Evolutionary conservation across 441 rosid species (phyloP), one percentile per base, ranked within the genome.

Genomic region (Viola pubescens): DNA sequence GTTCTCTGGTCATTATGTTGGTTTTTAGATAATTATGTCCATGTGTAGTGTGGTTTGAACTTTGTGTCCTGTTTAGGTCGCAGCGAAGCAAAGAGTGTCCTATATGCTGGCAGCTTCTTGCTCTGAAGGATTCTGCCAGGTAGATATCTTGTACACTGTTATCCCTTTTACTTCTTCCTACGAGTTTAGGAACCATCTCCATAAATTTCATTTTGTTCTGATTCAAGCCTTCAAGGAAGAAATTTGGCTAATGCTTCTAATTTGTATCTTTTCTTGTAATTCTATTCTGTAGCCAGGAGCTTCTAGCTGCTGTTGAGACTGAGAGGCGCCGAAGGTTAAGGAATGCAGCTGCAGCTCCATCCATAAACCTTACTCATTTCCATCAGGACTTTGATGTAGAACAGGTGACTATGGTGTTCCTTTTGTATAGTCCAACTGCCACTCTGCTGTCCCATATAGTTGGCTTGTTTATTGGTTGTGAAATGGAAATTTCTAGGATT

Each of bases 81-180:
- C 92, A 91, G 68, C 84, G 98, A 83, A 88, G 96, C 84, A 79
- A 85, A 69, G 96, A 88, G 70, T 91, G 98, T 61, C 98, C 95
- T 1, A 86, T 91, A 59, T 91, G 91, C 62, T 91, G 91, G 95
- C 96, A 80, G 64, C 64, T 69, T 9, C 77, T 91, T 73, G 69
- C 71, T 59, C 62, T 91, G 37, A 77, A 70, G 72, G 98, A 86
- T 53, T 89, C 89, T 69, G 80, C 71, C 60, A 75, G 96, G 97
- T 91, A 76, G 52, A 51, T 53, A 46, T 65, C 39, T 64, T 19
- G 43, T 54, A 12, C 7, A 11, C 66, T 48, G n/a, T 16, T 64
- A 4, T 65, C 16, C 34, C n/a, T 46, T 43, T 6, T 6, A 1
- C 3, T 26, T 2, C 34, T 26, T 26, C 34, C 34, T 26, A 26